Percentiles rank a stretch among this genome's conserved stretches.
phyloP scores from a whole-genome alignment of 148 eudicot species.

The Vaccinium darrowii region DNA sequence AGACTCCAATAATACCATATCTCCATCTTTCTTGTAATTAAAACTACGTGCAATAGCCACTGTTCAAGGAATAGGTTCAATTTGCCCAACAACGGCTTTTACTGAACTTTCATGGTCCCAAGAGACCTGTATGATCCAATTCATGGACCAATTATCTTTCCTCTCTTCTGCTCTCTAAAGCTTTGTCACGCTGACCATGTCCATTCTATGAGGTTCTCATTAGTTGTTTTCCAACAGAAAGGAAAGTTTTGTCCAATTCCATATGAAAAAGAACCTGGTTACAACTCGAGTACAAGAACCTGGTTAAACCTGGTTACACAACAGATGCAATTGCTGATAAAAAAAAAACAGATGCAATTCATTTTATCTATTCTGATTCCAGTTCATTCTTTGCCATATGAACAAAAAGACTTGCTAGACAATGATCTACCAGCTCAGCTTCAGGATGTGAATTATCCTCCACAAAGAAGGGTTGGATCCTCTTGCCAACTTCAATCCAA shows the following conservation, averaged over 20 bases:
- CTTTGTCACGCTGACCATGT: not conserved
- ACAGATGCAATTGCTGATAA: no score
- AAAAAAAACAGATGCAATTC: no score
- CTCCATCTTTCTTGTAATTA: not conserved
- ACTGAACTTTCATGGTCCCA: not conserved
- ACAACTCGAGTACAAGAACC: not conserved
- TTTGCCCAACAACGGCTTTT: not conserved
- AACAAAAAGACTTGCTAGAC: slow-evolving; percentile 20
- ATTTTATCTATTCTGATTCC: not conserved
- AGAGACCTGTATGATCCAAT: not conserved
- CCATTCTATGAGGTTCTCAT: not conserved
- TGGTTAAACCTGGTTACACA: not conserved
- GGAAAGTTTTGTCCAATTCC: not conserved
- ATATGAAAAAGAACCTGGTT: not conserved
- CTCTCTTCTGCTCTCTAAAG: not conserved
- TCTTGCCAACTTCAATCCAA: slow-evolving; percentile 36
- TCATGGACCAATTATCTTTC: not conserved
- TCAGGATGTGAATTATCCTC: slow-evolving; percentile 30
- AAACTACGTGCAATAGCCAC: not conserved
- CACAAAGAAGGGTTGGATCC: slow-evolving; percentile 30
- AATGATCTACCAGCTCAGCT: slow-evolving; percentile 20
- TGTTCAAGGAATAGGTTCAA: not conserved
- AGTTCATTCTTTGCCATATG: slow-evolving; percentile 32
- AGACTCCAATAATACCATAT: not conserved
- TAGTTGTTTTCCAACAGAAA: not conserved